Evolutionary conservation across 805 yeast genomes (phyloP).

Genomic region (Candida khao-thaluensis): DNA sequence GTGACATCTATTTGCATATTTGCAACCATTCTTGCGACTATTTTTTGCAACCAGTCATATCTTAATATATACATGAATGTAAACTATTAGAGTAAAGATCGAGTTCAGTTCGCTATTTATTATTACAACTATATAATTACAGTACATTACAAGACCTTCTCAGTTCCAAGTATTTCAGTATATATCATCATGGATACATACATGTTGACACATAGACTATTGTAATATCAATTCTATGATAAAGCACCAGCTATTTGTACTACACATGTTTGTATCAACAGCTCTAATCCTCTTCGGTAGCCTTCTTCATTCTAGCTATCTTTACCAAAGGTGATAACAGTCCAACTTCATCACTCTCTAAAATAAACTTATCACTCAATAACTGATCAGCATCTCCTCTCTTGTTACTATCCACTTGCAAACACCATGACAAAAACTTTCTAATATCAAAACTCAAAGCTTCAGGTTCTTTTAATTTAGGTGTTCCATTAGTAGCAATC

Average conservation of each 20-base stretch:
- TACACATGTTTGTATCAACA: too few relatives aligned
- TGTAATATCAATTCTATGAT: too few relatives aligned
- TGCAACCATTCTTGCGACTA: too few relatives aligned
- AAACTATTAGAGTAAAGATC: too few relatives aligned
- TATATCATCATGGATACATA: too few relatives aligned
- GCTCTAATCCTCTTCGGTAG: slow-evolving; percentile 22
- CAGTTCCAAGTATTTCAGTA: too few relatives aligned
- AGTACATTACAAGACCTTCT: slow-evolving; percentile 1
- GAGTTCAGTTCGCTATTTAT: too few relatives aligned
- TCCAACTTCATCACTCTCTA: slow-evolving; percentile 58
- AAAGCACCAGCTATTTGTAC: too few relatives aligned
- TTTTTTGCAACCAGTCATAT: too few relatives aligned
- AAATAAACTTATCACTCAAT: slow-evolving; percentile 62
- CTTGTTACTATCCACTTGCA: slow-evolving; percentile 79
- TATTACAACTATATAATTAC: slow-evolving; percentile 4
- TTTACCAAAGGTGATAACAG: slow-evolving; percentile 73
- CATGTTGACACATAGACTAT: too few relatives aligned
- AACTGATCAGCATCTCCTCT: slow-evolving; percentile 78
- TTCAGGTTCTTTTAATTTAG: slow-evolving; percentile 86
- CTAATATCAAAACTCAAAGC: slow-evolving; percentile 64
- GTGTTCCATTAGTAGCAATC: slow-evolving; percentile 97
- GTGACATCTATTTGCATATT: too few relatives aligned
- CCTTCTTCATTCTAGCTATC: slow-evolving; percentile 67
- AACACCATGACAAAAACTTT: slow-evolving; percentile 70
- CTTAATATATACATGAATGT: too few relatives aligned